phyloP scores from a whole-genome alignment of 2,329 filamentous ascomycete species.

The Trichoderma oligosporum region DNA sequence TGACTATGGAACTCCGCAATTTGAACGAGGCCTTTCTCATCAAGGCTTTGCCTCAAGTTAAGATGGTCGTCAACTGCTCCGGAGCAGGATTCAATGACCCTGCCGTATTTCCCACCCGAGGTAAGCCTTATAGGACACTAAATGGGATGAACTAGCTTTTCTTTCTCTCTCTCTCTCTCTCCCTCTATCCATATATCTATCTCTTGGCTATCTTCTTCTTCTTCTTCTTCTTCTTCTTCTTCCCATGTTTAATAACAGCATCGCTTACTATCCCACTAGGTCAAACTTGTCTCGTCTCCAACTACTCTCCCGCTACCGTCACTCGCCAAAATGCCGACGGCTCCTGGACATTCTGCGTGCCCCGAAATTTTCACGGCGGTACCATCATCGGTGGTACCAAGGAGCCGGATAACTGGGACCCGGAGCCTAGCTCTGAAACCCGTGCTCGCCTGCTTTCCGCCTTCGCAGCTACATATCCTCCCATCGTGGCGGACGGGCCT shows the following conservation, averaged over 20 bases:
- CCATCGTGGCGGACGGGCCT: conserved; percentile 30
- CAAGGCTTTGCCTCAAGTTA: conserved; percentile 27
- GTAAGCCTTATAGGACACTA: conserved; percentile 24
- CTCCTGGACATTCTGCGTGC: conserved; percentile 60
- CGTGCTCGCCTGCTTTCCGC: conserved; percentile 39
- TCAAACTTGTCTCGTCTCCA: conserved; percentile 46
- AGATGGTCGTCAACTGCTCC: conserved; percentile 43
- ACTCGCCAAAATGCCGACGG: conserved; percentile 58
- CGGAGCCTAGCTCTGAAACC: conserved; percentile 45
- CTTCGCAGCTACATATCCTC: conserved; percentile 36
- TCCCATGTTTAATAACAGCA: neutral
- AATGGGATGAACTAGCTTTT: neutral
- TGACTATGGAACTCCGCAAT: neutral
- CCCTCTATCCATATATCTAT: neutral
- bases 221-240: neutral
- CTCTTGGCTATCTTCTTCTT: neutral
- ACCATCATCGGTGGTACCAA: conserved; percentile 66
- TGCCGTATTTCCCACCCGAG: conserved; percentile 42
- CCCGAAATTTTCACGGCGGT: conserved; percentile 58
- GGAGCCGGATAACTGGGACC: conserved; percentile 54
- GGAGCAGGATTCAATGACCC: conserved; percentile 44
- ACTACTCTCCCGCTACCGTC: conserved; percentile 40
- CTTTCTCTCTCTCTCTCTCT: neutral
- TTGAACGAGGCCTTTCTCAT: conserved; percentile 38
- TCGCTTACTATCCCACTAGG: conserved; percentile 26